Percentiles rank a stretch among this genome's conserved stretches.
These are phyloP conservation scores for Naganishia cerealis DNA, from an alignment of 1,284 basidiomycete species.

Conservation along the genomic window DNA sequence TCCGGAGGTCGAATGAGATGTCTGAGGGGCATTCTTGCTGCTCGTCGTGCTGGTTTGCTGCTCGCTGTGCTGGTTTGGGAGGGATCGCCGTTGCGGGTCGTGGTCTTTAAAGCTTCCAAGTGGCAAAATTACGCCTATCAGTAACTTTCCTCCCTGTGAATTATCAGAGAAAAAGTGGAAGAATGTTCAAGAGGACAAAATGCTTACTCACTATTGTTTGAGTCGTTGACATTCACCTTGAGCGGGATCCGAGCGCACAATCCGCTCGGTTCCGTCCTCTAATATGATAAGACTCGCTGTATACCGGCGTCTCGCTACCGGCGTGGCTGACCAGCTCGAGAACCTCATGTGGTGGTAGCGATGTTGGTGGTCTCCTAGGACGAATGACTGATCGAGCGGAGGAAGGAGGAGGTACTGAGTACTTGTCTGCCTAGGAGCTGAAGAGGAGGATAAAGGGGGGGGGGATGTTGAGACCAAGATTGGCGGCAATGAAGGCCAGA, in stretches of 20 bases:
- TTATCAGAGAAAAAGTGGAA: too few species aligned
- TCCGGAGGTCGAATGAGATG: neutral
- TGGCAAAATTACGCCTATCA: too few species aligned
- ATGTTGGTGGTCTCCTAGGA: conserved; percentile 59
- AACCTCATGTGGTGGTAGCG: neutral
- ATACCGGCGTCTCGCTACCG: conserved; percentile 67
- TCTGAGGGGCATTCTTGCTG: neutral
- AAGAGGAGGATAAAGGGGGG: too few species aligned
- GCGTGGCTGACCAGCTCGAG: conserved; percentile 43
- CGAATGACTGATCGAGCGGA: conserved; percentile 66
- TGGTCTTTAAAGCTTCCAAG: neutral
- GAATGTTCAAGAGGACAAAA: neutral
- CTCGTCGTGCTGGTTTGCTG: too few species aligned
- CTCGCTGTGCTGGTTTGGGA: conserved; percentile 1
- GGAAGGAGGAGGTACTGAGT: conserved; percentile 56
- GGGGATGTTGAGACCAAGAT: too few species aligned
- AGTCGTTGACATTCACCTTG: conserved; percentile 60
- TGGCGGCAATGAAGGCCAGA: too few species aligned
- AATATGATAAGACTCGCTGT: conserved; percentile 59
- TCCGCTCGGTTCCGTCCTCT: conserved; percentile 55
- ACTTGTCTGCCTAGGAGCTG: conserved; percentile 74
- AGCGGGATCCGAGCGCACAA: conserved; percentile 69
- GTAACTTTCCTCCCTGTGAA: too few species aligned
- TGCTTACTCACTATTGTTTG: neutral
- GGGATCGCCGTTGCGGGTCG: neutral